A percentile compares a stretch with the other conserved stretches of the same genome.
Evolutionary conservation across 306 rosid genomes (phyloP).

Genomic region (Cucurbita maxima): DNA sequence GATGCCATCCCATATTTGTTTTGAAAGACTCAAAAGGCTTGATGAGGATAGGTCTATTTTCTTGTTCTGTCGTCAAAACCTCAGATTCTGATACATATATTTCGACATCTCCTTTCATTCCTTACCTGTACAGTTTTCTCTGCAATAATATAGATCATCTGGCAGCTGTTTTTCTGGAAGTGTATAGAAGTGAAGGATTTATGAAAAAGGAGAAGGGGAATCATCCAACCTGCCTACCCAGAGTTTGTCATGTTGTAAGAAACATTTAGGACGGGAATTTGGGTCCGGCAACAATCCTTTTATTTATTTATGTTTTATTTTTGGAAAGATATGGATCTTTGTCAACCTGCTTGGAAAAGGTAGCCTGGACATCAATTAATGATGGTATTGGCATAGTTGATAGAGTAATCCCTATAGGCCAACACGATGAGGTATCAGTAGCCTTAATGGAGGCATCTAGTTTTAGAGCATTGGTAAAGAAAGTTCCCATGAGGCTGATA

Average conservation of each 20-base stretch:
- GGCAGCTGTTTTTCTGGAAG: too few relatives aligned
- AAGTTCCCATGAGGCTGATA: neutral
- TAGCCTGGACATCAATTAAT: neutral
- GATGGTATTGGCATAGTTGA: neutral
- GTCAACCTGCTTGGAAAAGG: neutral
- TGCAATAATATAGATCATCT: too few relatives aligned
- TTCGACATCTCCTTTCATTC: neutral
- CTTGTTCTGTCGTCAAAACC: too few relatives aligned
- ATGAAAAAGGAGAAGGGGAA: too few relatives aligned
- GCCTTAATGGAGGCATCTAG: neutral
- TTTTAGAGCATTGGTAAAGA: neutral
- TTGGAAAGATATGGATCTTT: neutral
- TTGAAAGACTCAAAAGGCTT: too few relatives aligned
- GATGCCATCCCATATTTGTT: too few relatives aligned
- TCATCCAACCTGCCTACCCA: too few relatives aligned
- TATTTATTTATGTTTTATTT: too few relatives aligned
- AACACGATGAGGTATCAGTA: neutral
- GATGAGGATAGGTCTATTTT: too few relatives aligned
- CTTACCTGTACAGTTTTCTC: neutral
- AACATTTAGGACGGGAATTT: neutral
- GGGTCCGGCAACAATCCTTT: neutral
- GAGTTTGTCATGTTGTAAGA: too few relatives aligned
- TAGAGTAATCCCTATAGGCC: neutral
- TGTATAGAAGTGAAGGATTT: too few relatives aligned
- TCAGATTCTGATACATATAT: too few relatives aligned